Evolutionary conservation across 169 alveolate genomes (phyloP).

Genomic region (Eimeria sp.): DNA sequence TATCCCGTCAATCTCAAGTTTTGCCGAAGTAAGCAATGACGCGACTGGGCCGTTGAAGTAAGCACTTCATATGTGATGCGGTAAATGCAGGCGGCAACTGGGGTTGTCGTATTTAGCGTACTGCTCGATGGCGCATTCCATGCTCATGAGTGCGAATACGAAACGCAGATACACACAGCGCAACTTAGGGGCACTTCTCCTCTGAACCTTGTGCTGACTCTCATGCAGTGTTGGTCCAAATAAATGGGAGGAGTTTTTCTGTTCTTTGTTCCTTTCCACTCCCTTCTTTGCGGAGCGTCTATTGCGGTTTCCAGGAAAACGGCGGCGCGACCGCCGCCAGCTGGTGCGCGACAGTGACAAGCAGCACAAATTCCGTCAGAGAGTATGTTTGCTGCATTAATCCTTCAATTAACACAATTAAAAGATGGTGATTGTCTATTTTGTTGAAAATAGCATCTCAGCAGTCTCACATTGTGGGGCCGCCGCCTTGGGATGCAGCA

Average conservation of each 20-base stretch:
- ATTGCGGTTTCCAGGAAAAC: not conserved
- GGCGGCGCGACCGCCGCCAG: not conserved
- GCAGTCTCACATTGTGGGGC: slow-evolving; percentile 21
- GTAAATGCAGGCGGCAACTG: too few species aligned
- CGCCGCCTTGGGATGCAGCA: not conserved
- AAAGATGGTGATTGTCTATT: not conserved
- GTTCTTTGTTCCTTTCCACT: not conserved
- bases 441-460: not conserved
- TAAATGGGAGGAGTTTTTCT: not conserved
- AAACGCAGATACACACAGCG: not conserved
- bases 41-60: too few species aligned
- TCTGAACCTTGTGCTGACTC: not conserved
- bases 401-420: not conserved
- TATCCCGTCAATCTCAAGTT: too few species aligned
- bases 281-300: not conserved
- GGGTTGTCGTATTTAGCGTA: too few species aligned
- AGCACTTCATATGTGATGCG: too few species aligned
- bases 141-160: not conserved
- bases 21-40: too few species aligned
- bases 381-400: not conserved
- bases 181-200: not conserved
- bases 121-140: too few species aligned
- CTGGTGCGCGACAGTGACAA: not conserved
- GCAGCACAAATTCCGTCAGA: not conserved
- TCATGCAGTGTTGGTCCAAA: not conserved